Evolutionary conservation across 1,284 basidiomycete species (phyloP).

Genomic region (Peniophora sp.): DNA sequence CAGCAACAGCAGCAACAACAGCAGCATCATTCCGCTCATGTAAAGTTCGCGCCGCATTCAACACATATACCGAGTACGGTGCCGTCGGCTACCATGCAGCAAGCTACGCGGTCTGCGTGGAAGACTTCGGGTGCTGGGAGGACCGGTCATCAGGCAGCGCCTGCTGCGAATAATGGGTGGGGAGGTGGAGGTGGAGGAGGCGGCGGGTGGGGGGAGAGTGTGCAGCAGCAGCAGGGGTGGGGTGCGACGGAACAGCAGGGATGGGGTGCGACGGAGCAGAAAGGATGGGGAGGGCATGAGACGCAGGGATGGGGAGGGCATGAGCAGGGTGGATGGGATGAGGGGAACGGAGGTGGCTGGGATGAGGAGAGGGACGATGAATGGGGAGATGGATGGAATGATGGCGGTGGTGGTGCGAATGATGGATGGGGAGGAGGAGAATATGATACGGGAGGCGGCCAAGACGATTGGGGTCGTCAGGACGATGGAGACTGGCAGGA

Average conservation of each 20-base stretch:
- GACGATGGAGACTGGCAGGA: conserved; percentile 1
- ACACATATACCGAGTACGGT: not conserved
- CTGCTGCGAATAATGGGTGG: not conserved
- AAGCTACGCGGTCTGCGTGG: not conserved
- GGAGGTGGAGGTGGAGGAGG: not conserved
- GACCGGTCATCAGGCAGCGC: not conserved
- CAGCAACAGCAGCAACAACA: not conserved
- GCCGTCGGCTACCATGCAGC: not conserved
- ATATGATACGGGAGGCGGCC: not conserved
- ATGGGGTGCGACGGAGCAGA: no score
- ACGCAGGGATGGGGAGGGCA: no score
- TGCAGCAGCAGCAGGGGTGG: no score
- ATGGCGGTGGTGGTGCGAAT: conserved; percentile 1
- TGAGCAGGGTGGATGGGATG: not conserved
- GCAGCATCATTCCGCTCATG: not conserved
- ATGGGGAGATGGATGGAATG: conserved; percentile 3
- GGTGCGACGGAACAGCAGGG: no score
- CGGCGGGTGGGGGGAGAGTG: no score
- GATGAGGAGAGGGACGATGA: not conserved
- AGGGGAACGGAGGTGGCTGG: not conserved
- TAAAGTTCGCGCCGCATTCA: not conserved
- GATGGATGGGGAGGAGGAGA: conserved; percentile 1
- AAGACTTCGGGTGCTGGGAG: not conserved
- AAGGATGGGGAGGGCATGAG: no score
- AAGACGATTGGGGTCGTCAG: not conserved